Evolutionary conservation across 2,329 filamentous ascomycete species (phyloP), one percentile per base, ranked within the genome.

Genomic region (Bimuria novae-zelandiae): DNA sequence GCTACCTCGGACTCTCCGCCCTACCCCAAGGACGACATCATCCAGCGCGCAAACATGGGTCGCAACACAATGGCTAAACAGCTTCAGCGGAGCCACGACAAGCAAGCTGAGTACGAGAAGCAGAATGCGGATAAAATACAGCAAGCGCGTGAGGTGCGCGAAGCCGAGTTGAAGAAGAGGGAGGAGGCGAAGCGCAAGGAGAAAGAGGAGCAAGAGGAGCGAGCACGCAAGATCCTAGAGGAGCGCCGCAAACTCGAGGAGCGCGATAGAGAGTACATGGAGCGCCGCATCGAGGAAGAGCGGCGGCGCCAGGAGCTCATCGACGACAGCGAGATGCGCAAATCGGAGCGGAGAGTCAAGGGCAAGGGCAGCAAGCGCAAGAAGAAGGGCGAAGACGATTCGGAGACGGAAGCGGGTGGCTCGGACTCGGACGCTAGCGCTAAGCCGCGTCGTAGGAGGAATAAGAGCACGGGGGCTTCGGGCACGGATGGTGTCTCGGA

Each of bases 11-110:
- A 85, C 51, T 82, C 82, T 55, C 84, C 94, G 3, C 95, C 94
- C 0, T 99, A 97, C 74, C 94, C 93, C 6, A 88, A 90, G 64
- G 83, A 89, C 55, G 91, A 97, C 63, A 85, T 99, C 30, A 93
- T 97, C 73, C 90, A 95, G 75, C 91, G 95, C 69, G 93, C 94
- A 37, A 96, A 90, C 80, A 99, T 99, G 94, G 92, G 91, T 60
- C 87, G 89, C 55, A 96, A 97, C 72, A 99, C 95, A 1, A 90
- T 96, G 77, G 88, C 90, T 60, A 92, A 90, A 65, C 93, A 99
- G 73, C 84, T 99, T 11, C 90, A 95, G 67, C 87, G 92, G 65
- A 89, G 90, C 4, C 84, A 93, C 42, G 87, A 90, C 60, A 88
- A 85, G 61, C 94, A 99, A 72, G 88, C 85, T 57, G 90, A 95